Conservation (phyloP, 768 basidiomycete species). For the Lentinula guzmanii region DNA sequence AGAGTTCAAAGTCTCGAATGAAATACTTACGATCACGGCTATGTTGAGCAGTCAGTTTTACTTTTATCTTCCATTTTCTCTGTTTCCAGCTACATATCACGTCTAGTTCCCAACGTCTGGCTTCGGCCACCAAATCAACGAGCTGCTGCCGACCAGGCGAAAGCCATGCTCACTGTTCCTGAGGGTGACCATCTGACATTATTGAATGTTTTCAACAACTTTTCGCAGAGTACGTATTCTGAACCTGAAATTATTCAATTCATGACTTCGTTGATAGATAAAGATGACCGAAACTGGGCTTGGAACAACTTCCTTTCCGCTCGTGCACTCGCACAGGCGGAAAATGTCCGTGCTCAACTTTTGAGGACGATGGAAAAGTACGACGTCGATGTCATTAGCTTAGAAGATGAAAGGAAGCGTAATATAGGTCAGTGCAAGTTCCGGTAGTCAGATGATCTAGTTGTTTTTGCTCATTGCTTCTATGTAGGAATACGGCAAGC, state of each 20-base stretch:
- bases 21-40: constrained; percentile 90
- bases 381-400: constrained; percentile 71
- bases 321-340: constrained; percentile 82
- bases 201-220: constrained; percentile 93
- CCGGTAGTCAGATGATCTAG: too few species aligned
- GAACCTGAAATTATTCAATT: not conserved
- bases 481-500: constrained; percentile 59
- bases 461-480: constrained; percentile 43
- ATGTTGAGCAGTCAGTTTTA: constrained; percentile 79
- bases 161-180: constrained; percentile 81
- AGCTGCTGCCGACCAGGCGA: constrained; percentile 90
- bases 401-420: constrained; percentile 56
- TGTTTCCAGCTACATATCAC: not conserved
- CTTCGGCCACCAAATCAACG: constrained; percentile 82
- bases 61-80: not conserved
- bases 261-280: constrained; percentile 38
- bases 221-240: constrained; percentile 61
- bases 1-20: constrained; percentile 94
- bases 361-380: constrained; percentile 88
- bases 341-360: constrained; percentile 88
- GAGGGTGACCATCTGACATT: constrained; percentile 96
- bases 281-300: constrained; percentile 79
- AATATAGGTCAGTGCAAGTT: not conserved
- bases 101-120: constrained; percentile 87
- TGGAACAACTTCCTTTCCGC: constrained; percentile 86